phyloP scores from a whole-genome alignment of 192 early-diverging fungal genomes.

The Coemansia sp. region DNA sequence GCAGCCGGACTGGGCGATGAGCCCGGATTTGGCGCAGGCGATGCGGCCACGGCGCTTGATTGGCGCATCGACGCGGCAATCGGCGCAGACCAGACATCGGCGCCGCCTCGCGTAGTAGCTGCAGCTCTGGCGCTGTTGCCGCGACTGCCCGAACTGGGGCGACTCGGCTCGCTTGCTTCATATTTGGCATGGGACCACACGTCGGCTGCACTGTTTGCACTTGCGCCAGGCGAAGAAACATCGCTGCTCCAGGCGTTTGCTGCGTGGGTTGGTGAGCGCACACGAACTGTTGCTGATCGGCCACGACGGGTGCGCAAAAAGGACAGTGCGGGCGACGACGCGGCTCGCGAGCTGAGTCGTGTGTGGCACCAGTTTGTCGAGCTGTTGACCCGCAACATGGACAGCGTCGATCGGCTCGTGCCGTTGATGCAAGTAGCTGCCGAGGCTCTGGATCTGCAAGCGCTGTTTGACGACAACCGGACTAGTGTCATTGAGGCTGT shows the following conservation, averaged over 20 bases:
- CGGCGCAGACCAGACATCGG: slow-evolving; percentile 6
- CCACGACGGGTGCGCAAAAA: slow-evolving; percentile 32
- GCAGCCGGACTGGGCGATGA: slow-evolving; percentile 20
- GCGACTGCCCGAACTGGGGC: slow-evolving; percentile 21
- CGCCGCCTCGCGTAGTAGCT: slow-evolving; percentile 27
- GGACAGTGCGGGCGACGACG: slow-evolving; percentile 19
- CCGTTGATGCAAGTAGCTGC: slow-evolving; percentile 29
- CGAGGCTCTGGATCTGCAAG: slow-evolving; percentile 36
- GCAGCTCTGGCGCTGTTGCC: slow-evolving; percentile 41
- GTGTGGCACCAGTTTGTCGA: slow-evolving; percentile 38
- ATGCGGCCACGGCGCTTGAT: slow-evolving; percentile 23
- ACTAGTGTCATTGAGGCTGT: slow-evolving; percentile 13
- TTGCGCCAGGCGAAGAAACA: slow-evolving; percentile 35
- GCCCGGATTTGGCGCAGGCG: slow-evolving; percentile 4
- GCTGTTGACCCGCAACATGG: slow-evolving; percentile 38
- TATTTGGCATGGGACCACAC: slow-evolving; percentile 47
- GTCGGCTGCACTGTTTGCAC: slow-evolving; percentile 16
- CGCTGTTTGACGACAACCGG: slow-evolving; percentile 40
- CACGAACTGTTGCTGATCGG: slow-evolving; percentile 10
- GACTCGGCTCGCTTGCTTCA: slow-evolving; percentile 20
- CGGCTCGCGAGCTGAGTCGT: slow-evolving; percentile 8
- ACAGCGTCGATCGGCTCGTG: slow-evolving; percentile 20
- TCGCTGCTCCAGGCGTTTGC: slow-evolving; percentile 40
- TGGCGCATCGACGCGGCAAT: slow-evolving; percentile 13
- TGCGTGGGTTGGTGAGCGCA: slow-evolving; percentile 27